Conservation (phyloP, 192 early-diverging fungal species). For the Umbelopsis vinacea region DNA sequence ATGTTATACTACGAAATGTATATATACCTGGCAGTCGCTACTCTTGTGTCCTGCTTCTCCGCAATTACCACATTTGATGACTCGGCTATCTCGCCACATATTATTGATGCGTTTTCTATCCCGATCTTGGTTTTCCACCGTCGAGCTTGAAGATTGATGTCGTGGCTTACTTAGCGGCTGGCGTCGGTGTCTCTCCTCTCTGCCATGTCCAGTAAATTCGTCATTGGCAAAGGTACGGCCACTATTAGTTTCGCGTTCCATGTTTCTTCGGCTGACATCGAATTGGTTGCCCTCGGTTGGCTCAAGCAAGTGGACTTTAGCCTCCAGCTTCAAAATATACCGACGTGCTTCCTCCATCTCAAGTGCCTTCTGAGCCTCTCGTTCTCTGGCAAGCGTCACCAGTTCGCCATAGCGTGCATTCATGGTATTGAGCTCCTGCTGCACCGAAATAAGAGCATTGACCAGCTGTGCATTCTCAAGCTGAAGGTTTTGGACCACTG, state of each 20-base stretch:
- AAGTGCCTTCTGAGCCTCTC: conserved; percentile 47
- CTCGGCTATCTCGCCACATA: conserved; percentile 29
- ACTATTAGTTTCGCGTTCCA: background rate
- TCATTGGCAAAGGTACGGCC: background rate
- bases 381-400: conserved; percentile 45
- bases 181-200: conserved; percentile 13
- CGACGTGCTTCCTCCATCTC: conserved; percentile 55
- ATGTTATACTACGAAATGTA: background rate
- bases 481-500: conserved; percentile 38
- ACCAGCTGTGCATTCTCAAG: conserved; percentile 50
- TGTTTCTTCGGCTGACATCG: background rate
- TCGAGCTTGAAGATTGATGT: background rate
- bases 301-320: conserved; percentile 27
- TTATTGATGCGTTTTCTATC: conserved; percentile 35
- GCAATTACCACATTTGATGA: conserved; percentile 55
- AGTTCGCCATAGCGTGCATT: conserved; percentile 48
- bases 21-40: conserved; percentile 46
- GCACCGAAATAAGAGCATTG: conserved; percentile 46
- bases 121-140: background rate
- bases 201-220: background rate
- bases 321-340: conserved; percentile 49
- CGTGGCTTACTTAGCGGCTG: conserved; percentile 27
- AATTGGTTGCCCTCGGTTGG: background rate
- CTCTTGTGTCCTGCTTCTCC: conserved; percentile 53
- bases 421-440: conserved; percentile 54